These are phyloP conservation scores for Wallacemonas sp. DNA, from an alignment of 208 protist species.

Conservation along the genomic window DNA sequence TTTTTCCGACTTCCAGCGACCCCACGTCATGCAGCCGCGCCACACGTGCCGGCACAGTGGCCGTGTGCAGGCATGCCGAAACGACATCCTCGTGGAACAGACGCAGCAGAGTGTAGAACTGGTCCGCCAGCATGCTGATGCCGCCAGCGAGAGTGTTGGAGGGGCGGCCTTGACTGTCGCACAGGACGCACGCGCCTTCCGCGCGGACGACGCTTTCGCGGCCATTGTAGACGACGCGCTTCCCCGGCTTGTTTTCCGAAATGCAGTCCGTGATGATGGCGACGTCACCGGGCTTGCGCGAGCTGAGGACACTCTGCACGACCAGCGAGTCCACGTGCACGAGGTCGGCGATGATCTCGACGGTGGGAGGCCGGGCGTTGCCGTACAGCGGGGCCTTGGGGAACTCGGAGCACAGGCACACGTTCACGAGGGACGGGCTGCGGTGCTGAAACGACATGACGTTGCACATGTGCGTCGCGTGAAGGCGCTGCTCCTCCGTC, in stretches of 20 bases:
- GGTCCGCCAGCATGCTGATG: constrained; percentile 61
- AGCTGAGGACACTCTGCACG: constrained; percentile 48
- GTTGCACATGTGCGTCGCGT: constrained; percentile 70
- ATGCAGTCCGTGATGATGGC: constrained; percentile 78
- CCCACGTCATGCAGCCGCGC: constrained; percentile 54
- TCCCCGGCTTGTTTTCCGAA: constrained; percentile 52
- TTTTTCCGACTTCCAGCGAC: constrained; percentile 40
- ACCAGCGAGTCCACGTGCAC: constrained; percentile 60
- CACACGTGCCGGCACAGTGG: constrained; percentile 65
- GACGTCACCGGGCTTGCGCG: constrained; percentile 47
- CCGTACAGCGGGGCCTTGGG: constrained; percentile 59
- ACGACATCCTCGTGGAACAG: constrained; percentile 58
- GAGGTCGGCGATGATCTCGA: constrained; percentile 72
- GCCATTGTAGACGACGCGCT: constrained; percentile 64
- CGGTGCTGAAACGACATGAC: constrained; percentile 77
- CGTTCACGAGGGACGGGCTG: constrained; percentile 59
- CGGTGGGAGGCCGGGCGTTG: constrained; percentile 47
- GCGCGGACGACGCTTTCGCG: constrained; percentile 57
- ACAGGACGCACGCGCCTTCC: constrained; percentile 60
- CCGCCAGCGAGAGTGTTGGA: constrained; percentile 59
- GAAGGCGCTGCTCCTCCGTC: constrained; percentile 47
- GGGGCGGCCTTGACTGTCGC: constrained; percentile 48
- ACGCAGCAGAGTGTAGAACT: constrained; percentile 64
- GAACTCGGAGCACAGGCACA: constrained; percentile 50
- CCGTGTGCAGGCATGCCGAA: constrained; percentile 49